A percentile compares a stretch with the other conserved stretches of the same genome.
Evolutionary conservation across 1,284 basidiomycete species (phyloP).

Genomic region (Trichosporon faecale): DNA sequence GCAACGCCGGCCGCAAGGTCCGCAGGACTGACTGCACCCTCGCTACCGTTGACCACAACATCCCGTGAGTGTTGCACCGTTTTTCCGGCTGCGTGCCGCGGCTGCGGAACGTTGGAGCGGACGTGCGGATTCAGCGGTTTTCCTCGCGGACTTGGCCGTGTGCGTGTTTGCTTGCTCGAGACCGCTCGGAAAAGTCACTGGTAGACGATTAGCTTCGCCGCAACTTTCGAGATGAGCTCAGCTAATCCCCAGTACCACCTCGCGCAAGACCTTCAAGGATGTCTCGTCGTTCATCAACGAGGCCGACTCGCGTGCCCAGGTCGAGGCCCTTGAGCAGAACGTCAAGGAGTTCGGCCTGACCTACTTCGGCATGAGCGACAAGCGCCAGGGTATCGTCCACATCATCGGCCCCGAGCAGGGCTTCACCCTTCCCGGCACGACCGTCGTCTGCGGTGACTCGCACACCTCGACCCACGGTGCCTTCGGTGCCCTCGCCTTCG

Average conservation of each 20-base stretch:
- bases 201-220: neutral
- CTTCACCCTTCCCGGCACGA: slow-evolving; percentile 92
- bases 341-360: slow-evolving; percentile 93
- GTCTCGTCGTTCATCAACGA: slow-evolving; percentile 78
- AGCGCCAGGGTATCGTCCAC: slow-evolving; percentile 91
- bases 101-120: neutral
- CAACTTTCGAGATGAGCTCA: neutral
- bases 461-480: slow-evolving; percentile 70
- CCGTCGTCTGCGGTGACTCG: slow-evolving; percentile 93
- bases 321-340: slow-evolving; percentile 84
- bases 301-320: slow-evolving; percentile 89
- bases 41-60: slow-evolving; percentile 92
- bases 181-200: neutral
- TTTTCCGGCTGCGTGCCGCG: neutral
- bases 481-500: slow-evolving; percentile 92
- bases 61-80: slow-evolving; percentile 65
- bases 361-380: slow-evolving; percentile 90
- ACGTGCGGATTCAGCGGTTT: neutral
- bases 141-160: neutral
- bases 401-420: slow-evolving; percentile 96
- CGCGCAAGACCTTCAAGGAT: slow-evolving; percentile 78
- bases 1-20: slow-evolving; percentile 75
- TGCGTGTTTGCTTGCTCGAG: neutral
- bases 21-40: slow-evolving; percentile 90
- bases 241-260: slow-evolving; percentile 61